phyloP scores from a whole-genome alignment of 1,139 yeast genomes.

The Taphrina sp. region DNA sequence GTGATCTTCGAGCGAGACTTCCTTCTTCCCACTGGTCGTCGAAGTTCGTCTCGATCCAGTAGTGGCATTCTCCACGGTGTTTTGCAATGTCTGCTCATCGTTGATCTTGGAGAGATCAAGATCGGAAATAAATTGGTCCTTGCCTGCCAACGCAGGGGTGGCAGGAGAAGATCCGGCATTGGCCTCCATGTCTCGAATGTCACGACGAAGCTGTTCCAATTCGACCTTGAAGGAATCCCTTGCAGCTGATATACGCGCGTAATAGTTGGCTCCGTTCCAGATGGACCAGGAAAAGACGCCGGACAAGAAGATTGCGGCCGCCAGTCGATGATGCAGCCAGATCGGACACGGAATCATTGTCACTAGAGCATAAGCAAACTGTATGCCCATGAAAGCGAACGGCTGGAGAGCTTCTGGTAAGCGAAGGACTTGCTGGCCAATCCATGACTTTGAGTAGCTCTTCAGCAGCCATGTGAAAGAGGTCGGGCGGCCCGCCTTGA shows the following conservation, averaged over 20 bases:
- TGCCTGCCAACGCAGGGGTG: conserved; percentile 22
- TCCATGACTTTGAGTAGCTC: conserved; percentile 58
- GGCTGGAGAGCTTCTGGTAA: conserved; percentile 84
- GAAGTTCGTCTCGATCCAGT: no score
- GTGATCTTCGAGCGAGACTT: no score
- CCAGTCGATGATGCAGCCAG: conserved; percentile 68
- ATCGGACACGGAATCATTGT: conserved; percentile 89
- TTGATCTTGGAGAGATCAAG: conserved; percentile 9
- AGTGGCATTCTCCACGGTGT: conserved; percentile 10
- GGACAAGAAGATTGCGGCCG: conserved; percentile 67
- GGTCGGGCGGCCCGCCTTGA: conserved; percentile 80
- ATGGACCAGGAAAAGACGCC: conserved; percentile 75
- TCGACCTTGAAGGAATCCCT: conserved; percentile 68
- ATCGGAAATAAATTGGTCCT: conserved; percentile 26
- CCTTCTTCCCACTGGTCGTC: no score
- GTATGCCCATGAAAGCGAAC: conserved; percentile 78
- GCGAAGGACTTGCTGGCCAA: conserved; percentile 78
- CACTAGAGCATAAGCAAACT: conserved; percentile 79
- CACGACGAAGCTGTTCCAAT: conserved; percentile 65
- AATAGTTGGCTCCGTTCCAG: conserved; percentile 92
- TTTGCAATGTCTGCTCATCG: conserved; percentile 7
- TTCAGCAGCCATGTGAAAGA: conserved; percentile 72
- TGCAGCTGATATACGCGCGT: conserved; percentile 86
- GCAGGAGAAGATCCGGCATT: conserved; percentile 13
- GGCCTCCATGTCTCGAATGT: conserved; percentile 49